These are phyloP conservation scores for Schrenkiella parvula DNA, from an alignment of 345 rosid genomes.

Conservation along the genomic window DNA sequence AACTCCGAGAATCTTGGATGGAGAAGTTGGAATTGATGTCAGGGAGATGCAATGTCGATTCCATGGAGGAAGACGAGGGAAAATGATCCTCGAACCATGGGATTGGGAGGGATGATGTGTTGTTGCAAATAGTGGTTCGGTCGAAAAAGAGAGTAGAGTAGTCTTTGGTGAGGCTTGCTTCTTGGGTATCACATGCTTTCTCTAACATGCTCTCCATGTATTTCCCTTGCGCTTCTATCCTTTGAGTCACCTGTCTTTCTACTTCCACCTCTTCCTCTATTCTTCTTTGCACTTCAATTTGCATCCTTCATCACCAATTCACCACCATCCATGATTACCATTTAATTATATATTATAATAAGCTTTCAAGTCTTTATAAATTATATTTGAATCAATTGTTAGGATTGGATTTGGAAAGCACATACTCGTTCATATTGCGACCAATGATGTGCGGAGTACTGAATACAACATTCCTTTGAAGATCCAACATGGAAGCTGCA, in stretches of 20 bases:
- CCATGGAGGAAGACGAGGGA: slow-evolving; percentile 23
- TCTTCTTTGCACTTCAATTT: slow-evolving; percentile 86
- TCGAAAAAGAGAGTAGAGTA: slow-evolving; percentile 23
- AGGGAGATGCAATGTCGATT: slow-evolving; percentile 17
- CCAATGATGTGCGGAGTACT: slow-evolving; percentile 41
- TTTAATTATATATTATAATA: neutral
- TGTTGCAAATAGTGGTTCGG: slow-evolving; percentile 22
- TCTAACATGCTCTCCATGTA: slow-evolving; percentile 93
- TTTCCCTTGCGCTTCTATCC: slow-evolving; percentile 95
- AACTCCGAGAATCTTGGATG: slow-evolving; percentile 22
- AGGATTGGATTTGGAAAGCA: slow-evolving; percentile 1
- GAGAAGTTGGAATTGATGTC: slow-evolving; percentile 29
- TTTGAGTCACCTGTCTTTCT: slow-evolving; percentile 84
- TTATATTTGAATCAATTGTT: slow-evolving; percentile 11
- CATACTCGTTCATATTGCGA: slow-evolving; percentile 63
- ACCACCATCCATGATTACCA: slow-evolving; percentile 21
- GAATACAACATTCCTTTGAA: slow-evolving; percentile 36
- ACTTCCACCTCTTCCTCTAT: slow-evolving; percentile 81
- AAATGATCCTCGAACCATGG: slow-evolving; percentile 32
- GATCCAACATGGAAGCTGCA: slow-evolving; percentile 29
- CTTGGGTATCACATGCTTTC: slow-evolving; percentile 90
- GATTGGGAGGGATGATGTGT: slow-evolving; percentile 19
- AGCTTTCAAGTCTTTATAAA: neutral
- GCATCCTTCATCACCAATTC: slow-evolving; percentile 38
- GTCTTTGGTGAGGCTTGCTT: slow-evolving; percentile 37